phyloP scores from a whole-genome alignment of 2,329 filamentous ascomycete genomes.

The Ophiocordyceps sinensis region DNA sequence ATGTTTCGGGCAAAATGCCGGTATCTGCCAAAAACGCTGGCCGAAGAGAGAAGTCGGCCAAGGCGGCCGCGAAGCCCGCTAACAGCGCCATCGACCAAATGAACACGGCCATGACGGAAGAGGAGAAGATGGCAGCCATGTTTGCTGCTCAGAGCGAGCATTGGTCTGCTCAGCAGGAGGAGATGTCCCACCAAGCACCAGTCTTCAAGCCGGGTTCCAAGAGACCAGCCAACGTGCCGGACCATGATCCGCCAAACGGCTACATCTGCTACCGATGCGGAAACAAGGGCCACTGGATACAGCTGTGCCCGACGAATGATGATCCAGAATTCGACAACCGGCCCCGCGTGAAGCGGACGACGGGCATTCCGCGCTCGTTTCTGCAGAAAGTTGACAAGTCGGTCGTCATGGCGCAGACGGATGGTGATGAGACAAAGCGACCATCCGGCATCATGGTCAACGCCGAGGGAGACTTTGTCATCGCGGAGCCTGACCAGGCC shows the following conservation, averaged over 20 bases:
- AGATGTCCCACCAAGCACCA: constrained; percentile 67
- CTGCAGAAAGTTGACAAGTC: constrained; percentile 92
- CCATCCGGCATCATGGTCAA: constrained; percentile 93
- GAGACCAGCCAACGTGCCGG: constrained; percentile 62
- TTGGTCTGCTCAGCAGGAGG: constrained; percentile 86
- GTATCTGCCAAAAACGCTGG: constrained; percentile 70
- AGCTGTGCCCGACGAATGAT: constrained; percentile 95
- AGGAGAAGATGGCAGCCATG: constrained; percentile 87
- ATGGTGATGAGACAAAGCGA: constrained; percentile 69
- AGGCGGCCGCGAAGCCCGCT: constrained; percentile 41
- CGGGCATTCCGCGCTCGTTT: constrained; percentile 90
- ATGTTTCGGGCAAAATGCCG: constrained; percentile 93
- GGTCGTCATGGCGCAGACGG: constrained; percentile 56
- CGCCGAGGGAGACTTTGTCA: constrained; percentile 91
- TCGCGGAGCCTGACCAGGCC: constrained; percentile 87
- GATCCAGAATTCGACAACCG: constrained; percentile 92
- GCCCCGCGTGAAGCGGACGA: constrained; percentile 87
- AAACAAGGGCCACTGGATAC: constrained; percentile 99
- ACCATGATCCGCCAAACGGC: constrained; percentile 81
- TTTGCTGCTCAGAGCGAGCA: constrained; percentile 80
- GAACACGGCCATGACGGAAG: constrained; percentile 74
- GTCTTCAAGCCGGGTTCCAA: constrained; percentile 49
- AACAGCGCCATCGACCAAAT: constrained; percentile 49
- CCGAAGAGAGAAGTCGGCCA: constrained; percentile 47
- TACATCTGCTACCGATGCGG: constrained; percentile 96